A percentile compares a stretch with the other conserved stretches of the same genome.
Evolutionary conservation across 208 protist species (phyloP).

Genomic region (Wallacemonas sp.): DNA sequence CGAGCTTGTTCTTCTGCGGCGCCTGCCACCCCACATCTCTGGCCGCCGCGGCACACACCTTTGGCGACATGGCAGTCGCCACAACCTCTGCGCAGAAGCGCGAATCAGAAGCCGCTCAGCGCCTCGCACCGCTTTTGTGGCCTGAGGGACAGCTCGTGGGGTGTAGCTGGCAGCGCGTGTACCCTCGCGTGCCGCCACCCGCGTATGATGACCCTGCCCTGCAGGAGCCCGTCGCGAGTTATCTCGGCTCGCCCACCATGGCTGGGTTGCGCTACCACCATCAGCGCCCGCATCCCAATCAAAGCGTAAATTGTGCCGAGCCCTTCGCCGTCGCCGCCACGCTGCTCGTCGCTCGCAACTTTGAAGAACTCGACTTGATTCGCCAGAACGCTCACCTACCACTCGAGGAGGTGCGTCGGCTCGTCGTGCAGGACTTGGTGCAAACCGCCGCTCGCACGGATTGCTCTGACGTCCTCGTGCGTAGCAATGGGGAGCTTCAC

Average conservation of each 20-base stretch:
- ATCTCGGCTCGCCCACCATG: neutral
- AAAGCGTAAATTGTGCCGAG: neutral
- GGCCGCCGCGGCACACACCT: conserved; percentile 14
- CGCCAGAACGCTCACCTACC: conserved; percentile 43
- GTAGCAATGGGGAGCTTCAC: conserved; percentile 10
- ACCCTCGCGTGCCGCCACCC: conserved; percentile 14
- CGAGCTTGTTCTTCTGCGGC: conserved; percentile 6
- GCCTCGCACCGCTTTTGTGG: conserved; percentile 72
- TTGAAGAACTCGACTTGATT: conserved; percentile 75
- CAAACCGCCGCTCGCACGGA: conserved; percentile 1
- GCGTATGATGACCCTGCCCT: conserved; percentile 11
- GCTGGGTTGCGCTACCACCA: conserved; percentile 6
- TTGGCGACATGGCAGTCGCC: neutral
- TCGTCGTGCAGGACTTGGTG: conserved; percentile 27
- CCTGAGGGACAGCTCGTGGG: conserved; percentile 52
- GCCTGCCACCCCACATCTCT: conserved; percentile 16
- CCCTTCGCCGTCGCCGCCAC: conserved; percentile 45
- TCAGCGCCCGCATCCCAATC: neutral
- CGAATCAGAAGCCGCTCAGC: conserved; percentile 30
- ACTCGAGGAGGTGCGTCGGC: conserved; percentile 61
- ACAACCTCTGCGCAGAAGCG: conserved; percentile 25
- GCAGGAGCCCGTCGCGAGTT: neutral
- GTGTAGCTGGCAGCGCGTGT: conserved; percentile 65
- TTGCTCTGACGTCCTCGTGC: neutral
- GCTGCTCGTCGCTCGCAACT: conserved; percentile 68